Percentiles rank a stretch among this genome's conserved stretches.
These are phyloP conservation scores for Sodiomyces alkalinus DNA, from an alignment of 2,329 filamentous ascomycete genomes.

Conservation along the genomic window DNA sequence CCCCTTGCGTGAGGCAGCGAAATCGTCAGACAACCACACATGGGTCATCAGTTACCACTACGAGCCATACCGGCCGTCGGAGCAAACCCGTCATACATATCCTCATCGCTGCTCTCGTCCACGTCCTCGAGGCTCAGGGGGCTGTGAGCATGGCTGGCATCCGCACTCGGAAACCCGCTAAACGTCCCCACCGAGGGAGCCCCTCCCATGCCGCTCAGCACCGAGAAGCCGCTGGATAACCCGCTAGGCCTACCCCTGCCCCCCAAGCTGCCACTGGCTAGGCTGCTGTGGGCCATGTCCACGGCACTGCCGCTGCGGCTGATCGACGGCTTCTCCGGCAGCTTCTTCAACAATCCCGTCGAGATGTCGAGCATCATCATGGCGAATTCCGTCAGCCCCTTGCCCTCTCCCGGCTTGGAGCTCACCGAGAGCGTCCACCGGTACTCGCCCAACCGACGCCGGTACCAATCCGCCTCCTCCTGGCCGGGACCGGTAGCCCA, in stretches of 20 bases:
- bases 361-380: constrained; percentile 65
- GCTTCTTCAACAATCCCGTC: constrained; percentile 50
- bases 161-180: constrained; percentile 28
- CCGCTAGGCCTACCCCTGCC: constrained; percentile 12
- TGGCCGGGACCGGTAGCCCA: constrained; percentile 77
- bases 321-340: constrained; percentile 56
- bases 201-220: constrained; percentile 12
- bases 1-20: no score
- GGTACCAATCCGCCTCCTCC: constrained; percentile 89
- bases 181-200: constrained; percentile 17
- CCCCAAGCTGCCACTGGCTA: constrained; percentile 9
- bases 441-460: constrained; percentile 72
- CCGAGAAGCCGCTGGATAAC: constrained; percentile 13
- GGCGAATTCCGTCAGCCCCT: constrained; percentile 50
- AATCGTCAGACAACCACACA: no score
- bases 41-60: constrained; percentile 10
- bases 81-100: constrained; percentile 33
- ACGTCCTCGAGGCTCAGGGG: constrained; percentile 32
- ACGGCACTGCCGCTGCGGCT: constrained; percentile 36
- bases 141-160: constrained; percentile 35
- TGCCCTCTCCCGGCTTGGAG: constrained; percentile 50
- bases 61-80: constrained; percentile 18
- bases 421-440: constrained; percentile 87
- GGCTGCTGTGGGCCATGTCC: constrained; percentile 25
- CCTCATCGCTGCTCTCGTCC: constrained; percentile 39